Evolutionary conservation across 2,329 filamentous ascomycete species (phyloP).

Genomic region (Fusarium liriodendri): DNA sequence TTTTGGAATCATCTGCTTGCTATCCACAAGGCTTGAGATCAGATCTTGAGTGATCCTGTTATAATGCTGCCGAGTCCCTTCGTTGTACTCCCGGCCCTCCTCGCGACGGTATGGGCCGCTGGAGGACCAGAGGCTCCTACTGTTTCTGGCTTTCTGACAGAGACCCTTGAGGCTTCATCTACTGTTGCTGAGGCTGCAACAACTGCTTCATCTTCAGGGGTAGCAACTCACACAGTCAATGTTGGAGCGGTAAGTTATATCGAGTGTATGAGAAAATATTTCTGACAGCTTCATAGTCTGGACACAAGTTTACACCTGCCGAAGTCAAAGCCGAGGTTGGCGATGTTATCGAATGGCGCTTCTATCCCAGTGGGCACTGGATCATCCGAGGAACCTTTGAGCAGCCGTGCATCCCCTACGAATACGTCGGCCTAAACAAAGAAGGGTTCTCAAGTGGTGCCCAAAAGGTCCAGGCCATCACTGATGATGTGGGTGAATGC

Average conservation of each 20-base stretch:
- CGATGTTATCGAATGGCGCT: slow-evolving; percentile 67
- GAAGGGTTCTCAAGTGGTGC: slow-evolving; percentile 67
- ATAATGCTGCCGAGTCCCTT: slow-evolving; percentile 37
- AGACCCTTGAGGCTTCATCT: slow-evolving; percentile 21
- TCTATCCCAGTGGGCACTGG: slow-evolving; percentile 72
- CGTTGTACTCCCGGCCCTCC: slow-evolving; percentile 25
- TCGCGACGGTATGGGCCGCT: slow-evolving; percentile 32
- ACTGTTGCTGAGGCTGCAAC: slow-evolving; percentile 29
- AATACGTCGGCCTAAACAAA: slow-evolving; percentile 60
- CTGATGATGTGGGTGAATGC: slow-evolving; percentile 54
- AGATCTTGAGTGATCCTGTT: slow-evolving; percentile 9
- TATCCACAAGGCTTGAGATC: slow-evolving; percentile 10
- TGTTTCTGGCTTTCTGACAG: background rate
- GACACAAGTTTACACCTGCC: slow-evolving; percentile 48
- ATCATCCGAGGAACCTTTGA: slow-evolving; percentile 70
- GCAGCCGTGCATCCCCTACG: slow-evolving; percentile 73
- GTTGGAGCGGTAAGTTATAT: slow-evolving; percentile 39
- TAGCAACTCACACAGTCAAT: slow-evolving; percentile 40
- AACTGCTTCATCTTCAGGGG: slow-evolving; percentile 25
- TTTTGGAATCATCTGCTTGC: slow-evolving; percentile 13
- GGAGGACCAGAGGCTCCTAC: background rate
- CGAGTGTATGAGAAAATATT: background rate
- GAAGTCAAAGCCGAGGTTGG: slow-evolving; percentile 53
- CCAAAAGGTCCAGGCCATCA: slow-evolving; percentile 57
- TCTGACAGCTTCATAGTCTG: slow-evolving; percentile 33